Conservation (phyloP, 2,329 filamentous ascomycete species). For the Chaetomiaceae sp. region DNA sequence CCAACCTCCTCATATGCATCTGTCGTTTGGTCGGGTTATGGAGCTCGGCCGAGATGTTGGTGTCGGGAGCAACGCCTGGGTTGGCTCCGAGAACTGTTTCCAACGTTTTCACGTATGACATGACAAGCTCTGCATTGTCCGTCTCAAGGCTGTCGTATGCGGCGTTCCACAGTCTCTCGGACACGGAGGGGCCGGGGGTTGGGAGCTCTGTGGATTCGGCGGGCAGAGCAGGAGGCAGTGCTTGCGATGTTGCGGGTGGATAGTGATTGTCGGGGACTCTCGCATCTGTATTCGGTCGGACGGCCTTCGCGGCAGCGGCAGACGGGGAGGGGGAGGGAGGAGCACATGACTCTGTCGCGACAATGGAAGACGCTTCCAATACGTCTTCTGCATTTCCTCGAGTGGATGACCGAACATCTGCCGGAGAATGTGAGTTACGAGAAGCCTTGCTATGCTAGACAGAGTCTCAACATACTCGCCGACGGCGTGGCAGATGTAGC, state of each 20-base stretch:
- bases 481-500: slow-evolving; percentile 8
- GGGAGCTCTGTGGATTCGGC: neutral
- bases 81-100: slow-evolving; percentile 6
- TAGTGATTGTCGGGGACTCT: slow-evolving; percentile 1
- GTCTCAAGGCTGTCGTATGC: slow-evolving; percentile 28
- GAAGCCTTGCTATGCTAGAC: slow-evolving; percentile 6
- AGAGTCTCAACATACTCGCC: slow-evolving; percentile 15
- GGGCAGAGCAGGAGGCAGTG: neutral
- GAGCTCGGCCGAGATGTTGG: slow-evolving; percentile 8
- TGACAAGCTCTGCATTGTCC: slow-evolving; percentile 22
- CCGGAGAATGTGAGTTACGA: slow-evolving; percentile 5
- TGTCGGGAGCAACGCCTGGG: slow-evolving; percentile 8
- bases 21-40: slow-evolving; percentile 10
- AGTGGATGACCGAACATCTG: slow-evolving; percentile 7
- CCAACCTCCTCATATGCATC: slow-evolving; percentile 28
- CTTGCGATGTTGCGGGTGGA: neutral
- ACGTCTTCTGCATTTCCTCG: slow-evolving; percentile 8
- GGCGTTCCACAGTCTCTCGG: slow-evolving; percentile 22
- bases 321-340: slow-evolving; percentile 5
- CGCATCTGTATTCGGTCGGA: neutral
- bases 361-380: slow-evolving; percentile 5
- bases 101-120: slow-evolving; percentile 23
- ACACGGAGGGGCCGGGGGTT: slow-evolving; percentile 5
- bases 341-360: slow-evolving; percentile 5
- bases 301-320: slow-evolving; percentile 1